These are phyloP conservation scores for Linaria vulgaris DNA, from an alignment of 257 asterid species.

Conservation along the genomic window DNA sequence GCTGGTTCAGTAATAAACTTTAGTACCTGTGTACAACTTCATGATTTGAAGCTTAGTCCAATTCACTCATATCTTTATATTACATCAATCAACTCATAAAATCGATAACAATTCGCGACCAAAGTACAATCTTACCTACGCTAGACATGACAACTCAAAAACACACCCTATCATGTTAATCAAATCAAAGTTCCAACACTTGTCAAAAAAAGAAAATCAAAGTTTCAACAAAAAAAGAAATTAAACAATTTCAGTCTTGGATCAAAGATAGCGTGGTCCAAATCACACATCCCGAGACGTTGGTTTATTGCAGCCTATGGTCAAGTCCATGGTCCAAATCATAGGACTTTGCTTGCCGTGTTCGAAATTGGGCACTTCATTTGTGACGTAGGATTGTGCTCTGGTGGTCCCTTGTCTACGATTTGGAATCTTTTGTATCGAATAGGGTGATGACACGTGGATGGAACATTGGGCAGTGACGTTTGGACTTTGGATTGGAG, in stretches of 20 bases:
- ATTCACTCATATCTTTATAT: no score
- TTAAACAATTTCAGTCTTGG: conserved; percentile 12
- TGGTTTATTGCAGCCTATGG: conserved; percentile 17
- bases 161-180: conserved; percentile 1
- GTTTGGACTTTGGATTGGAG: conserved; percentile 13
- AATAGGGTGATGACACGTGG: conserved; percentile 22
- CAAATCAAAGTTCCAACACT: conserved; percentile 28
- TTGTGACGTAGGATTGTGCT: conserved; percentile 28
- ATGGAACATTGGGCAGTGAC: conserved; percentile 18
- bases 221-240: conserved; percentile 17
- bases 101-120: no score
- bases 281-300: conserved; percentile 34
- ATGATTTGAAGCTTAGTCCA: no score
- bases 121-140: no score
- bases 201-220: background rate
- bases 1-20: no score
- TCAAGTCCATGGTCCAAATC: conserved; percentile 35
- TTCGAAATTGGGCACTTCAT: conserved; percentile 19
- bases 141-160: no score
- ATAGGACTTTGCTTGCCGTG: conserved; percentile 42
- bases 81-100: no score
- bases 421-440: conserved; percentile 23
- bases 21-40: no score
- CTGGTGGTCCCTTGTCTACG: conserved; percentile 36
- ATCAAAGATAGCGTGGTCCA: conserved; percentile 37